Conservation (phyloP, 2,329 filamentous ascomycete species). For the Lecanicillium sp. region DNA sequence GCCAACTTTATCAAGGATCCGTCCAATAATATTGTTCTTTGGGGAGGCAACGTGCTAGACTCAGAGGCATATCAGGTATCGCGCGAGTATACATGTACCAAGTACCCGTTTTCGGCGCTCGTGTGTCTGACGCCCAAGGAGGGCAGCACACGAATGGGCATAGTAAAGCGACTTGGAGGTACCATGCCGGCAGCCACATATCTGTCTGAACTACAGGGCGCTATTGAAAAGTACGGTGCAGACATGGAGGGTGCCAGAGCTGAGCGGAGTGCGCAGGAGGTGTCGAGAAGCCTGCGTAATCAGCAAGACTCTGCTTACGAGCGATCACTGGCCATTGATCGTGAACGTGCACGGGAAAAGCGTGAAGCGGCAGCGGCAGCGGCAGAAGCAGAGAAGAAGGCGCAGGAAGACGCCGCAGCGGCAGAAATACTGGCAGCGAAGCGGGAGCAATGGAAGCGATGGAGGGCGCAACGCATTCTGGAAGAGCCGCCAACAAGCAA, state of each 20-base stretch:
- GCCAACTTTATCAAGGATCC: slow-evolving; percentile 66
- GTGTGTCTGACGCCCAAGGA: slow-evolving; percentile 83
- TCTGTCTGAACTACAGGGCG: slow-evolving; percentile 63
- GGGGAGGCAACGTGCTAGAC: slow-evolving; percentile 89
- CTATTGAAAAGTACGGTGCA: slow-evolving; percentile 67
- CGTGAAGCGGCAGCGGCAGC: slow-evolving; percentile 68
- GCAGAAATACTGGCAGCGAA: slow-evolving; percentile 39
- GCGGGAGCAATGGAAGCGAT: slow-evolving; percentile 64
- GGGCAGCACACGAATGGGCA: slow-evolving; percentile 81
- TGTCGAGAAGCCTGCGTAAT: slow-evolving; percentile 70
- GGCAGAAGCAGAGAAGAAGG: slow-evolving; percentile 56
- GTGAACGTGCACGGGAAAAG: slow-evolving; percentile 70
- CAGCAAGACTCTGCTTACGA: slow-evolving; percentile 94
- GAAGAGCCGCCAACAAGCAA: slow-evolving; percentile 56
- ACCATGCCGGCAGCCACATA: slow-evolving; percentile 63
- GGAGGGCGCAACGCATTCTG: slow-evolving; percentile 62
- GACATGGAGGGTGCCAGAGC: slow-evolving; percentile 68
- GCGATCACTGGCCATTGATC: slow-evolving; percentile 76
- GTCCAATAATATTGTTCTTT: slow-evolving; percentile 72
- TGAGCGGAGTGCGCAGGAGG: slow-evolving; percentile 70
- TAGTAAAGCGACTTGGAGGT: slow-evolving; percentile 71
- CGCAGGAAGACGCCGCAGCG: slow-evolving; percentile 52
- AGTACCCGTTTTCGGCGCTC: slow-evolving; percentile 82
- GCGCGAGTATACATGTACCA: slow-evolving; percentile 78
- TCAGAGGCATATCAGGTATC: slow-evolving; percentile 91